Base-by-base conservation (phyloP, 1,284 basidiomycete genomes). In the Ganoderma sinense region DNA sequence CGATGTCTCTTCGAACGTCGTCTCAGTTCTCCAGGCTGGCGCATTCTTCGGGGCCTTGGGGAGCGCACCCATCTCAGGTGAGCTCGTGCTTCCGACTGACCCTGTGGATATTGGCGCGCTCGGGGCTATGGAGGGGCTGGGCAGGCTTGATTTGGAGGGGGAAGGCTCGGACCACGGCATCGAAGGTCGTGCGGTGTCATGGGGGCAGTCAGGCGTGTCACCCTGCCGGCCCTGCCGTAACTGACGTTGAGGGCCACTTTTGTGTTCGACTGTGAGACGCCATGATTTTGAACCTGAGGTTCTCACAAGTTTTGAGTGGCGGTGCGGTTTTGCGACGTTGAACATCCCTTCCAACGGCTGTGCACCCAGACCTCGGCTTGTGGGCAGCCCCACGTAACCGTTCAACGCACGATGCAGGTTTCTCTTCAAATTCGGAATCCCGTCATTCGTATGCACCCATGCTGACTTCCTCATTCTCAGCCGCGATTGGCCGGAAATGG, bases 1-100 rank as follows among this genome's bases (percentile, higher is more conserved):
- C 73, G 81, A 82, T 2, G 82, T 94, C 31, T 89, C 85, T 18
- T 85, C 84, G 55, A 90, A 91, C 74, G 85, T 92, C 65, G 93
- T 94, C 39, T 91, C 92, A 13, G 91, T 94, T 23, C 86, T 94
- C 26, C 93, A 94, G 77, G 93, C 89, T 2, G 93, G 93, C 45
- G 91, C 91, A 1, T 94, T 94, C 84, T 94, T 94, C 76, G 93
- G 94, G 62, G 91, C 93, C 14, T 77, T 95, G 7, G 82, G 84
- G 23, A 89, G 87, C 72, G 87, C 89, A 0, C 90, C 90, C 0
- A 75, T 92, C 26, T 92, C 91, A 36, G 82, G 91, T 91, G 66
- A 48, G 45, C 45, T 23, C 20, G n/a, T 6, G 2, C 20, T 48
- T 20, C 8, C n/a, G 20, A 20, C 8, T 23, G 45, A 7, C 4